Evolutionary conservation across 2,329 filamentous ascomycete genomes (phyloP), one percentile per base, ranked within the genome.

Genomic region (Trichoderma sp.): DNA sequence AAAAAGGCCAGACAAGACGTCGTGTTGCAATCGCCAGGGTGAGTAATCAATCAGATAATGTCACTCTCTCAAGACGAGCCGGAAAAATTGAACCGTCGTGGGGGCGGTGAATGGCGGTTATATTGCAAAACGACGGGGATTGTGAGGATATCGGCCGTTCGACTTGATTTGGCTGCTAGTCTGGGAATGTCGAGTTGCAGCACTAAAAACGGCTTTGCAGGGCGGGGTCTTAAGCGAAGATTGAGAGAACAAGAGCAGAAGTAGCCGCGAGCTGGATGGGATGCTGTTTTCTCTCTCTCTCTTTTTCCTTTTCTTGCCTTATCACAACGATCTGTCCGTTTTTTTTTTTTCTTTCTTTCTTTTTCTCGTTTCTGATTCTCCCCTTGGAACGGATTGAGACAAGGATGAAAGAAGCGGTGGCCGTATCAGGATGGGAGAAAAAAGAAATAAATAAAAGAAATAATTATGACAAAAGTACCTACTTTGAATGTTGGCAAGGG

Each of bases 151-250:
- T 70, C 68, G 68, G 68, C 68, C 68, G 68, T 64, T 56, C 11
- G 68, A 70, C 43, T 53, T 18, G 43, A 63, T 62, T 30, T 53
- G 57, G 67, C 67, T 70, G 68, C 68, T 70, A 70, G 68, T 14
- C 68, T 56, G 58, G 57, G 58, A 71, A 71, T 66, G 70, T 71
- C 70, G 63, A 67, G 62, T 66, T 60, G 70, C 70, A 71, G 66
- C 66, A 69, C 66, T 69, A 69, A 69, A 68, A 61, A 32, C 36
- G 47, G 57, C 36, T 51, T n/a, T 62, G 57, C 62, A 65, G 70
- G 34, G 70, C 53, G 70, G 62, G 56, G 36, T 51, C 34, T 53
- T 28, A 60, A 66, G 60, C 58, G 68, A 62, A 69, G 53, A 67
- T n/a, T 34, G 43, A 53, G 68, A 63, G 65, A 30, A 34, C 34